phyloP scores from a whole-genome alignment of 768 basidiomycete species.

The Cytidiella melzeri region DNA sequence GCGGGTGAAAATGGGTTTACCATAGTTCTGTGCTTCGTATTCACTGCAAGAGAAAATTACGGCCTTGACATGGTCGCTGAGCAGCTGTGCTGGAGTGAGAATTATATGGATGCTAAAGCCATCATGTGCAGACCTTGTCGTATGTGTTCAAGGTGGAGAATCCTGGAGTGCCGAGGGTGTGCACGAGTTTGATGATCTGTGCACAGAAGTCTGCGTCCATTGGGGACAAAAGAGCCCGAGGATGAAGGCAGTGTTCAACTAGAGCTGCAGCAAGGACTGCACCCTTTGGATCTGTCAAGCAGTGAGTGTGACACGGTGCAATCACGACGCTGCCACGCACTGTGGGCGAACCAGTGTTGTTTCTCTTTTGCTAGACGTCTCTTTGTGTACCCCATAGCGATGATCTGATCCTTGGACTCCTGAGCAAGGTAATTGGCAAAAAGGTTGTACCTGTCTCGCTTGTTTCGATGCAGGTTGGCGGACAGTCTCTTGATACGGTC shows the following conservation, averaged over 20 bases:
- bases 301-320: conserved; percentile 7
- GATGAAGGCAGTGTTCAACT: conserved; percentile 90
- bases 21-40: conserved; percentile 93
- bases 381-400: conserved; percentile 64
- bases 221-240: conserved; percentile 87
- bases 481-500: conserved; percentile 55
- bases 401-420: conserved; percentile 74
- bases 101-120: not conserved
- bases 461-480: conserved; percentile 51
- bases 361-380: conserved; percentile 77
- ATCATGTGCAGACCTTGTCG: conserved; percentile 53
- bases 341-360: conserved; percentile 74
- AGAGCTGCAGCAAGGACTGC: conserved; percentile 51
- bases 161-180: conserved; percentile 80
- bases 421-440: conserved; percentile 53
- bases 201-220: conserved; percentile 96
- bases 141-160: conserved; percentile 86
- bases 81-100: conserved; percentile 44
- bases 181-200: conserved; percentile 83
- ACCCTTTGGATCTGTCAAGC: conserved; percentile 37
- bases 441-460: conserved; percentile 60
- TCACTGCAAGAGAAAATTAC: conserved; percentile 92
- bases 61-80: conserved; percentile 78
- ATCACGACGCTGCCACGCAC: conserved; percentile 27
- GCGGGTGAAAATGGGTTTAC: conserved; percentile 47